Conservation (phyloP, 2,329 filamentous ascomycete genomes). For the Cercospora berteroae region DNA sequence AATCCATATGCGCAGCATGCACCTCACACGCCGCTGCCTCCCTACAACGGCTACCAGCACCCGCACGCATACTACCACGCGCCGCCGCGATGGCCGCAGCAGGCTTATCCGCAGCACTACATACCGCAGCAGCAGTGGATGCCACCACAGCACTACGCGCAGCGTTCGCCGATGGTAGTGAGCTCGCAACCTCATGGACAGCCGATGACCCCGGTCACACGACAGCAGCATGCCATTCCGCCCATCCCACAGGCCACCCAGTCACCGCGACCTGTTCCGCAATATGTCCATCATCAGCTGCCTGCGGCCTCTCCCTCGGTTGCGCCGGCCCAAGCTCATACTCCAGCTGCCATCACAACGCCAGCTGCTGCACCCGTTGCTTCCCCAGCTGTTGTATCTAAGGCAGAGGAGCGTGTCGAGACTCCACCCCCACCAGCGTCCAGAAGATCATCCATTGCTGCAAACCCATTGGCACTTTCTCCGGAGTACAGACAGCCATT, state of each 20-base stretch:
- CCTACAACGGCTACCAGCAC: constrained; percentile 38
- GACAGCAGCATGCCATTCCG: constrained; percentile 40
- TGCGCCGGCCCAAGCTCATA: constrained; percentile 7
- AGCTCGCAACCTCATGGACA: constrained; percentile 46
- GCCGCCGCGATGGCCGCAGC: constrained; percentile 28
- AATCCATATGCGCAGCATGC: constrained; percentile 38
- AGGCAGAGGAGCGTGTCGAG: constrained; percentile 18
- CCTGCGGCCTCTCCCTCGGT: constrained; percentile 19
- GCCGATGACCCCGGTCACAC: constrained; percentile 50
- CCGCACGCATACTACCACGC: constrained; percentile 32
- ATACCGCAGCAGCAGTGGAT: constrained; percentile 38
- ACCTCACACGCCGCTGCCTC: constrained; percentile 38
- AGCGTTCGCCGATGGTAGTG: constrained; percentile 46
- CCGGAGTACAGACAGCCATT: constrained; percentile 23
- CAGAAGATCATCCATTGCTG: constrained; percentile 19
- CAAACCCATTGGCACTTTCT: constrained; percentile 22
- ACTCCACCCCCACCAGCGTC: constrained; percentile 22
- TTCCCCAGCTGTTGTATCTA: constrained; percentile 6
- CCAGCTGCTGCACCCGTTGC: constrained; percentile 14
- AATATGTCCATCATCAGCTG: constrained; percentile 23
- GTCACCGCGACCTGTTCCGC: constrained; percentile 23
- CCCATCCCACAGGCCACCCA: constrained; percentile 34
- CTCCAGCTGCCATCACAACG: constrained; percentile 15
- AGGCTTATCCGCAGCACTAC: constrained; percentile 36
- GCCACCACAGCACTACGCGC: constrained; percentile 40